A percentile compares a stretch with the other conserved stretches of the same genome.
phyloP scores from a whole-genome alignment of 2,329 filamentous ascomycete species.

The Phyllosticta citribraziliensis region DNA sequence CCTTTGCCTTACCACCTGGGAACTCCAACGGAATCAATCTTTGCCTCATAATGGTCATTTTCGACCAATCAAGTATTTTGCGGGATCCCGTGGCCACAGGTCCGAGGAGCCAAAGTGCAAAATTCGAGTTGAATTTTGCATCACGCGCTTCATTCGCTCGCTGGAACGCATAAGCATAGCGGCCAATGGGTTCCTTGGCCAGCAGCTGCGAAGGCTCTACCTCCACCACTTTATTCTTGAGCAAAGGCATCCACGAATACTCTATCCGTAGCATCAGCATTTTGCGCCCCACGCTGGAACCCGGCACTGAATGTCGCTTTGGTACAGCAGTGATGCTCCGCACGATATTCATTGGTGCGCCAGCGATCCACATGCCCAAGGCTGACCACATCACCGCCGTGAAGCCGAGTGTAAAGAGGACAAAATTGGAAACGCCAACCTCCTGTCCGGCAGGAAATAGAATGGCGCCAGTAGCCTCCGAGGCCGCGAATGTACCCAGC shows the following conservation, averaged over 20 bases:
- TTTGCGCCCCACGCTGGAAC: neutral
- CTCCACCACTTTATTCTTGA: slow-evolving; percentile 2
- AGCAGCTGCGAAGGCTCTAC: neutral
- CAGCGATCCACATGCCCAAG: slow-evolving; percentile 2
- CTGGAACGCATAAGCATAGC: neutral
- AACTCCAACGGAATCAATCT: neutral
- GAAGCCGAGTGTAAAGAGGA: slow-evolving; percentile 1
- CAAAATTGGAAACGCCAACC: neutral
- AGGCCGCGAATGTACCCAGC: neutral
- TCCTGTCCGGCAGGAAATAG: neutral
- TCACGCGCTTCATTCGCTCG: neutral
- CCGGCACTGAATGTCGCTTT: neutral
- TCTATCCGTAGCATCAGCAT: slow-evolving; percentile 2
- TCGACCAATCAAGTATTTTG: neutral
- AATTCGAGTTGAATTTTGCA: neutral
- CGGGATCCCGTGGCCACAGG: neutral
- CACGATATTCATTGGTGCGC: slow-evolving; percentile 1
- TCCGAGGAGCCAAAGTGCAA: neutral
- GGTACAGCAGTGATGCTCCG: slow-evolving; percentile 3
- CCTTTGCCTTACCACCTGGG: neutral
- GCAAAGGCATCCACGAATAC: neutral
- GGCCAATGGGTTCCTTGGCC: slow-evolving; percentile 1
- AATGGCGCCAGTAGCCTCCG: neutral
- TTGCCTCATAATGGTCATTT: neutral
- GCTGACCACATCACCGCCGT: slow-evolving; percentile 5